These are phyloP conservation scores for Candida verbasci DNA, from an alignment of 805 yeast species.

Conservation along the genomic window DNA sequence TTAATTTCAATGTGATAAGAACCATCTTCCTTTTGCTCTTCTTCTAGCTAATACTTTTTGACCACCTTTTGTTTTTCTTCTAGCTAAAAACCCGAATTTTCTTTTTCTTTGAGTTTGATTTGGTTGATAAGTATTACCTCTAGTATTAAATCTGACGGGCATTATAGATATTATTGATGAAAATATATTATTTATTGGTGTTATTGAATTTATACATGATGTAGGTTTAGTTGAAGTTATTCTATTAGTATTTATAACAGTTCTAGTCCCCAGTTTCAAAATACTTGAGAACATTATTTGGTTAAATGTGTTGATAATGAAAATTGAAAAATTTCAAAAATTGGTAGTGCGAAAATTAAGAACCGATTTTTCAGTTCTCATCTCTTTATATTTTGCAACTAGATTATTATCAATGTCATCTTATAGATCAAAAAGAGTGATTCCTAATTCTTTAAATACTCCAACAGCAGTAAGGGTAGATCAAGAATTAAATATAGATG, in stretches of 20 bases:
- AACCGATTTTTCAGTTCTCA: no score
- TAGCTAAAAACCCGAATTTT: conserved; percentile 82
- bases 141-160: conserved; percentile 71
- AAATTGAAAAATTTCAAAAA: conserved; percentile 2
- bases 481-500: conserved; percentile 23
- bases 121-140: conserved; percentile 96
- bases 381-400: conserved; percentile 4
- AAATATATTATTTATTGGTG: not conserved
- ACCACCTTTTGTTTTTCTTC: conserved; percentile 71
- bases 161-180: conserved; percentile 20
- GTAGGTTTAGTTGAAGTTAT: conserved; percentile 1
- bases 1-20: conserved; percentile 71
- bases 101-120: conserved; percentile 87
- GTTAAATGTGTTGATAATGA: not conserved
- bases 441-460: conserved; percentile 42
- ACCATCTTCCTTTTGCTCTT: conserved; percentile 91
- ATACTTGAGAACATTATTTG: conserved; percentile 8
- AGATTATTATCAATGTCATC: conserved; percentile 20
- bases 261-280: conserved; percentile 8
- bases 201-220: conserved; percentile 1
- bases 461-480: conserved; percentile 41
- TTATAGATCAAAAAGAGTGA: conserved; percentile 37
- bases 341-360: conserved; percentile 1
- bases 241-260: conserved; percentile 3
- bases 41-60: conserved; percentile 75